Base-by-base conservation (phyloP, 768 basidiomycete genomes). In the Thelephora aurantiotincta region DNA sequence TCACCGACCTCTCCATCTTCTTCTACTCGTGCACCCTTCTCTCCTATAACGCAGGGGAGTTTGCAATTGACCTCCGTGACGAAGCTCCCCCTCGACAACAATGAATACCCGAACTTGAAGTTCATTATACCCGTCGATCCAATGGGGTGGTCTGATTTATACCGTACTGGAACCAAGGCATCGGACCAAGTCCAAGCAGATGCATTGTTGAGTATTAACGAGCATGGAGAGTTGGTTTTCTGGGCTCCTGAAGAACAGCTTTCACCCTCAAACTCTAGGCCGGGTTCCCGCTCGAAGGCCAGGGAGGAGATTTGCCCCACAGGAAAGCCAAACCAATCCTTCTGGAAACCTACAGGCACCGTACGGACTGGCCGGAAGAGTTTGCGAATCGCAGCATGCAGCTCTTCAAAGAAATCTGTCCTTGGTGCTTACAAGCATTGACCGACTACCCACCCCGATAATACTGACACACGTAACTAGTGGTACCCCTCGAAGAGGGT, bases 331-430 rank as follows among this genome's bases (percentile, higher is more conserved):
- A 37, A 35, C n/a, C 18, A 33, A 3, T 35, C 47, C 12, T 41
- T 42, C 20, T 87, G 85, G 84, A 71, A 65, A 54, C 78, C 78
- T 52, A 84, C 83, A 18, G 82, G 89, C 7, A 72, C 63, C 46
- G 84, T 94, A 5, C 72, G 71, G 50, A 94, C 92, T 11, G 78
- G 77, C 0, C 71, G 80, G 49, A 71, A 60, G 41, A 71, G 70
- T 1, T 75, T 93, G 47, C 69, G 67, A 50, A 80, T 75, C 61
- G 90, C 82, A 13, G 71, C 82, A 36, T 94, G 91, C 60, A 94
- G 89, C 60, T 88, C 89, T 6, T 80, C 84, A 11, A 91, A 91
- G 63, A 94, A 94, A 63, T 88, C 92, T 3, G 91, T 81, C 5
- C 67, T 98, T 50, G 78, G 92, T 90, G 59, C 67, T 44, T 18